Evolutionary conservation across 2,329 filamentous ascomycete genomes (phyloP).

Genomic region (Scedosporium boydii): DNA sequence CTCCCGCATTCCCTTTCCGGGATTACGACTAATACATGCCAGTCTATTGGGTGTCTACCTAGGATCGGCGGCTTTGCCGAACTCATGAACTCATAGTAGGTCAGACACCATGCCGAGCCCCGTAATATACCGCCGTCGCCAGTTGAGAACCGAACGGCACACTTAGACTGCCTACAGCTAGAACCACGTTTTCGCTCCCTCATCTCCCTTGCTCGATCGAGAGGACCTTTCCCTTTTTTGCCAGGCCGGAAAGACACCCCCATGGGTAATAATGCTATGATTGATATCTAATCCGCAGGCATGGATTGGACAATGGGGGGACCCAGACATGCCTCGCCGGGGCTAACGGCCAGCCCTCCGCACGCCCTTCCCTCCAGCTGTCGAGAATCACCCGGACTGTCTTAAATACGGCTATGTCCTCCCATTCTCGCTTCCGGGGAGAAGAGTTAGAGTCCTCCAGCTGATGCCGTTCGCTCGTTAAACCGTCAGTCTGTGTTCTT

Average conservation of each 20-base stretch:
- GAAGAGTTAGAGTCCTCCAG: background rate
- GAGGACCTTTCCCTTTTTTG: background rate
- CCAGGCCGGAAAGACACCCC: slow-evolving; percentile 1
- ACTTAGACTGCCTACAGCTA: background rate
- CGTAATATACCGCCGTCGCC: slow-evolving; percentile 3
- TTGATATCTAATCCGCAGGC: slow-evolving; percentile 3
- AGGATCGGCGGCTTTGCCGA: background rate
- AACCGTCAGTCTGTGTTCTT: background rate
- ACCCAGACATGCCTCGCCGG: background rate
- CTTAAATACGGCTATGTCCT: background rate
- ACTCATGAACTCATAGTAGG: background rate
- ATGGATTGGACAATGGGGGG: slow-evolving; percentile 2
- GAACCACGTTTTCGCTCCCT: background rate
- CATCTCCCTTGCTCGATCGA: background rate
- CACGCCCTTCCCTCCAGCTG: background rate
- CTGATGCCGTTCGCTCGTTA: background rate
- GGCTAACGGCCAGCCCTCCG: background rate
- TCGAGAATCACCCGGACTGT: background rate
- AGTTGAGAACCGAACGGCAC: background rate
- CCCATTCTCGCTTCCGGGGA: background rate
- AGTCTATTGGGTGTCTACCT: background rate
- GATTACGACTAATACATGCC: background rate
- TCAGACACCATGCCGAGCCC: background rate
- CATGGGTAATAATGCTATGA: background rate
- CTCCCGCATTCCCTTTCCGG: slow-evolving; percentile 1